phyloP scores from a whole-genome alignment of 2,329 filamentous ascomycete genomes.

The Sporothrix sp. region DNA sequence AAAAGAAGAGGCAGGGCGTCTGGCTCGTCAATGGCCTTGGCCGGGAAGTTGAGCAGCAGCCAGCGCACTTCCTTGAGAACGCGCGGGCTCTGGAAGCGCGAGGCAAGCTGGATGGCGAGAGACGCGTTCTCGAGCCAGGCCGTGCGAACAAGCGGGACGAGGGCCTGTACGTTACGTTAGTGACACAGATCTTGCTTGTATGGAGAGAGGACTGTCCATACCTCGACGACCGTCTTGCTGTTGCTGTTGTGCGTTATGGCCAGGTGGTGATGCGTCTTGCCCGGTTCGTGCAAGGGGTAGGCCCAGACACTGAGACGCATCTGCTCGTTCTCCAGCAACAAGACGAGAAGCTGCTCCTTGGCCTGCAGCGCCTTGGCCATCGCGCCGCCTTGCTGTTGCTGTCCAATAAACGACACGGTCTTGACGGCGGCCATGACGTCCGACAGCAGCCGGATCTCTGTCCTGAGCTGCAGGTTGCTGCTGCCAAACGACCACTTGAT shows the following conservation, averaged over 20 bases:
- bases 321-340: slow-evolving; percentile 78
- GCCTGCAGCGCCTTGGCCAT: slow-evolving; percentile 57
- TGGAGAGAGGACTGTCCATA: not conserved
- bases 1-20: slow-evolving; percentile 77
- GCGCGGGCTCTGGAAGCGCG: slow-evolving; percentile 66
- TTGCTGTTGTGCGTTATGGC: slow-evolving; percentile 34
- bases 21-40: slow-evolving; percentile 70
- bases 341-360: slow-evolving; percentile 74
- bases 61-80: slow-evolving; percentile 68
- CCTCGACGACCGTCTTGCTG: slow-evolving; percentile 26
- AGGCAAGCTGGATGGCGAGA: slow-evolving; percentile 75
- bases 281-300: slow-evolving; percentile 60
- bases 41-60: slow-evolving; percentile 71
- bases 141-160: slow-evolving; percentile 59
- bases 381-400: slow-evolving; percentile 37
- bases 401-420: slow-evolving; percentile 50
- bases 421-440: slow-evolving; percentile 64
- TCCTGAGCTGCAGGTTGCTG: slow-evolving; percentile 86
- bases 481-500: slow-evolving; percentile 94
- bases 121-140: slow-evolving; percentile 82
- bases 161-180: slow-evolving; percentile 32
- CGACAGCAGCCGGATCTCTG: slow-evolving; percentile 71
- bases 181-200: not conserved
- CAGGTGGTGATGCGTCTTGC: slow-evolving; percentile 23
- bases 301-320: slow-evolving; percentile 82